These are phyloP conservation scores for Cyanidiococcus yangmingshanensis DNA, from an alignment of 23 red algal genomes.

Conservation along the genomic window DNA sequence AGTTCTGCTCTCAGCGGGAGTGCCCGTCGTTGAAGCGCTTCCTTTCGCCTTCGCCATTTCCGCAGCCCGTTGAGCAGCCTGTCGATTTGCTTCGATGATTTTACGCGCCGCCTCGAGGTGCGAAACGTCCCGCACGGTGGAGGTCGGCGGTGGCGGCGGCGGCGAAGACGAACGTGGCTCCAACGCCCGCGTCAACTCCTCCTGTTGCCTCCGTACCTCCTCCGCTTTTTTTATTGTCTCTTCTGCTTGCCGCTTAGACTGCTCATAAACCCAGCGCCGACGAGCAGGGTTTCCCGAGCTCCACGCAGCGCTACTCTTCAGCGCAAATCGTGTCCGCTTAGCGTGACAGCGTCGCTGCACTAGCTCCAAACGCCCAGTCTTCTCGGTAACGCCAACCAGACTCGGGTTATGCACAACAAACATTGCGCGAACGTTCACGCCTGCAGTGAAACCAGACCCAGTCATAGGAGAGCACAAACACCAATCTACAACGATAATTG, in stretches of 20 bases:
- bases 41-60: neutral
- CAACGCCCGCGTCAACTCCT: neutral
- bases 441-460: no score
- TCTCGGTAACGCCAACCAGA: no score
- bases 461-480: no score
- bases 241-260: conserved; percentile 3
- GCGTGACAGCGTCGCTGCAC: no score
- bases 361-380: no score
- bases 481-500: no score
- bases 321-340: no score
- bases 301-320: neutral
- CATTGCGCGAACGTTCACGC: no score
- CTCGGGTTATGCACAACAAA: no score
- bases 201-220: neutral
- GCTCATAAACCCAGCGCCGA: conserved; percentile 2
- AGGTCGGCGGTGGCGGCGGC: conserved; percentile 5
- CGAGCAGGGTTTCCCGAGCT: neutral
- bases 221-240: neutral
- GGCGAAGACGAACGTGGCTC: neutral
- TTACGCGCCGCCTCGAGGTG: neutral
- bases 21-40: neutral
- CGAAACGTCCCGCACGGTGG: neutral
- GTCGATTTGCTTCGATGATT: neutral
- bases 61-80: conserved; percentile 5
- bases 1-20: no score